Evolutionary conservation across 495 filamentous ascomycete genomes (phyloP).

Genomic region (Penicillium goetzii): DNA sequence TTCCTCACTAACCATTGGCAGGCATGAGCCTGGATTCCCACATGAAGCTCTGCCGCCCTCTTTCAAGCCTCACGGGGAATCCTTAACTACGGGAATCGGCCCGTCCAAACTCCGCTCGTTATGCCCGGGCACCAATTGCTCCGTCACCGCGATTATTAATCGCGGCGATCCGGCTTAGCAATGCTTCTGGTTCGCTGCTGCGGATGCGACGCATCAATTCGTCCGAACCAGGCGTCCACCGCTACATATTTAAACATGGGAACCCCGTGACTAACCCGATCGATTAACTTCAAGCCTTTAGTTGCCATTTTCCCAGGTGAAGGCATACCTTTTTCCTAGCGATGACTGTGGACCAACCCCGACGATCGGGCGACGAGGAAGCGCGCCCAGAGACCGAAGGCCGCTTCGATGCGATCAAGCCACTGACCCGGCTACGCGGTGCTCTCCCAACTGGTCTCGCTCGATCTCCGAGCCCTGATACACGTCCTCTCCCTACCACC

Average conservation of each 20-base stretch:
- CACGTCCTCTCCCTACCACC: slow-evolving; percentile 23
- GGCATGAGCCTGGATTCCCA: background rate
- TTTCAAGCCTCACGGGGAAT: background rate
- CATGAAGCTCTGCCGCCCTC: slow-evolving; percentile 10
- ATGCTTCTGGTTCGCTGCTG: slow-evolving; percentile 18
- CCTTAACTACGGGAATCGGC: slow-evolving; percentile 2
- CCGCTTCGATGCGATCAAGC: slow-evolving; percentile 28
- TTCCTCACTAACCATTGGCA: background rate
- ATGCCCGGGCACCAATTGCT: slow-evolving; percentile 4
- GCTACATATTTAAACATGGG: slow-evolving; percentile 20
- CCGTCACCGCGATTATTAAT: slow-evolving; percentile 32
- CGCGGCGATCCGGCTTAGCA: slow-evolving; percentile 12
- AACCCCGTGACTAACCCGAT: slow-evolving; percentile 10
- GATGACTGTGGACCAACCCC: slow-evolving; percentile 13
- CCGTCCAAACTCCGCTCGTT: slow-evolving; percentile 1
- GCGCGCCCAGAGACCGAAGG: slow-evolving; percentile 10
- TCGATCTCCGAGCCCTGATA: slow-evolving; percentile 11
- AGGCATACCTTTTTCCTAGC: background rate
- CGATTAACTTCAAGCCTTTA: slow-evolving; percentile 7
- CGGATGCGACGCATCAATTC: slow-evolving; percentile 13
- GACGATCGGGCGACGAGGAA: slow-evolving; percentile 10
- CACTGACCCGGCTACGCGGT: slow-evolving; percentile 21
- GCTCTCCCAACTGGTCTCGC: slow-evolving; percentile 11
- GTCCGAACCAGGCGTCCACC: slow-evolving; percentile 10
- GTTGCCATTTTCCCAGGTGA: background rate